A percentile compares a stretch with the other conserved stretches of the same genome.
phyloP scores from a whole-genome alignment of 139 green algal genomes.

The Diplosphaera chodatii region DNA sequence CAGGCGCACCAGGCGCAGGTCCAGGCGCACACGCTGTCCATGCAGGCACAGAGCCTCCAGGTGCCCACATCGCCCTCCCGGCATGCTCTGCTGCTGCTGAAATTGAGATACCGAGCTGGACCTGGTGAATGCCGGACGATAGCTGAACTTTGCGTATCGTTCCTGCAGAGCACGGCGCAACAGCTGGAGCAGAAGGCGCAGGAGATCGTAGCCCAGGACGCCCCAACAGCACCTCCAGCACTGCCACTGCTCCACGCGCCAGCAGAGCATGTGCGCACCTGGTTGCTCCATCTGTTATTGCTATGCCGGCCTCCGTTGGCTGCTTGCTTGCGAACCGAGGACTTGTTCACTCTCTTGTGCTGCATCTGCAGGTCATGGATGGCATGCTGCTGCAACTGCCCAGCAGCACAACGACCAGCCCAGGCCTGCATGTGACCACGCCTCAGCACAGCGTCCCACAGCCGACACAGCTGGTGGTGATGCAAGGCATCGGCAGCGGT shows the following conservation, averaged over 20 bases:
- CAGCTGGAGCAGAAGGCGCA: conserved; percentile 17
- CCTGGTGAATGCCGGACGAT: no score
- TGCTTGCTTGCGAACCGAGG: no score
- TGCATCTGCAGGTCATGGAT: not conserved
- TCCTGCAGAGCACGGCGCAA: conserved; percentile 7
- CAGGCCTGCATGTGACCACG: not conserved
- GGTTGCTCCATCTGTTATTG: no score
- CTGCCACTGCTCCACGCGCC: not conserved
- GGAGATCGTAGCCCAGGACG: not conserved
- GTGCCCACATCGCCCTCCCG: not conserved
- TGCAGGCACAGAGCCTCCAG: conserved; percentile 14
- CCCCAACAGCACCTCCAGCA: no score
- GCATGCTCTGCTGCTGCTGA: no score
- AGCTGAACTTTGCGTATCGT: not conserved
- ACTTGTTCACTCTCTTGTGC: no score
- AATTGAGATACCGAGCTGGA: no score
- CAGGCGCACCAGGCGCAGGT: conserved; percentile 34
- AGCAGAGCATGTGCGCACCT: not conserved
- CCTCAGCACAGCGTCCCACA: not conserved
- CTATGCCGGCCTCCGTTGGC: no score
- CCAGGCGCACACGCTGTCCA: conserved; percentile 31
- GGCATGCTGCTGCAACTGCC: not conserved
- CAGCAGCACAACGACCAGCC: not conserved
- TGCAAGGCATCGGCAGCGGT: not conserved
- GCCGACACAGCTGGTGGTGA: not conserved